Conservation (phyloP, 805 yeast genomes). For the Yarrowia sp. region DNA sequence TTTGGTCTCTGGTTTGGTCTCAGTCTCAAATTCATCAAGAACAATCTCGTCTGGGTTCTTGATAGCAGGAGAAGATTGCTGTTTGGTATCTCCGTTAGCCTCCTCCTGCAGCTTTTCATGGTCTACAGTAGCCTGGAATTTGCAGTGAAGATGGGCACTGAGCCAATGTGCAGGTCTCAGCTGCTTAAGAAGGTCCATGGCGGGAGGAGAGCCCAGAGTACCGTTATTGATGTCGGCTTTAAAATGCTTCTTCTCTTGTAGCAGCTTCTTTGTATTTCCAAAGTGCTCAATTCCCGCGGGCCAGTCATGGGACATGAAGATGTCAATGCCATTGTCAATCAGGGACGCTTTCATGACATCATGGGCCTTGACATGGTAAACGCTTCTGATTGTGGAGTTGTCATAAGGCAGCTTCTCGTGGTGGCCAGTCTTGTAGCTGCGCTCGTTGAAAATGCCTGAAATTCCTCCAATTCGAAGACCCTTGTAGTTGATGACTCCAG, state of each 20-base stretch:
- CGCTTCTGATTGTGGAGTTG: conserved; percentile 48
- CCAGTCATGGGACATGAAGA: conserved; percentile 89
- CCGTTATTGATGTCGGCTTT: conserved; percentile 56
- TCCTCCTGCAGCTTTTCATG: not conserved
- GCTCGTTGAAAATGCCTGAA: conserved; percentile 73
- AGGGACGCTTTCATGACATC: conserved; percentile 53
- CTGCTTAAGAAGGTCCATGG: conserved; percentile 49
- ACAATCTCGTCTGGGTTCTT: conserved; percentile 31
- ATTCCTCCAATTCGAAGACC: conserved; percentile 78
- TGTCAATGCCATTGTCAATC: conserved; percentile 43
- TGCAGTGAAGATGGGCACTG: conserved; percentile 84
- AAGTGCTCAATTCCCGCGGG: conserved; percentile 69
- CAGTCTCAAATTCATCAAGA: conserved; percentile 27
- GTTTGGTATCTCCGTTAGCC: not conserved
- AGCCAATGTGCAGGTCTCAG: conserved; percentile 75
- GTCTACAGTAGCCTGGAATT: conserved; percentile 54
- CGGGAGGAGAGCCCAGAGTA: conserved; percentile 69
- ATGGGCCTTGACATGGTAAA: conserved; percentile 69
- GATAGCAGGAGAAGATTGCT: not conserved
- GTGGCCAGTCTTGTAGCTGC: conserved; percentile 46
- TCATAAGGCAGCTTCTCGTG: conserved; percentile 51
- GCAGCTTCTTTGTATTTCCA: conserved; percentile 55
- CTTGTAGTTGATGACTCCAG: conserved; percentile 67
- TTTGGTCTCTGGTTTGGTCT: not conserved
- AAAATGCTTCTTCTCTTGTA: conserved; percentile 65